Evolutionary conservation across 306 rosid genomes (phyloP).

Genomic region (Purshia tridentata): DNA sequence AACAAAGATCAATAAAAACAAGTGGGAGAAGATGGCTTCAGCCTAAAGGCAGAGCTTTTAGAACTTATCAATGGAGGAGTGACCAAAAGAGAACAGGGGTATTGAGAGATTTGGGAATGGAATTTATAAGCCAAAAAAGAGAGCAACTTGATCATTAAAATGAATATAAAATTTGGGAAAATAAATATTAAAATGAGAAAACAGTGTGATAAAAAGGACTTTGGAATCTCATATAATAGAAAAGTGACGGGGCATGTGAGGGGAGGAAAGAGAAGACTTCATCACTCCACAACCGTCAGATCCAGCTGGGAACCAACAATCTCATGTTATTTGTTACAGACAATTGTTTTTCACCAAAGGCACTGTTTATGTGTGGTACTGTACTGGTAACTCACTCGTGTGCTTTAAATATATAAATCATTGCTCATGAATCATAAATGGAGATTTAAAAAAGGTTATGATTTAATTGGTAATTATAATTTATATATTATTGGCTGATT

Average conservation of each 20-base stretch:
- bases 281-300: slow-evolving; percentile 38
- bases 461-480: no score
- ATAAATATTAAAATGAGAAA: neutral
- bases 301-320: slow-evolving; percentile 70
- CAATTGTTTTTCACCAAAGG: no score
- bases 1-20: neutral
- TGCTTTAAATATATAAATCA: no score
- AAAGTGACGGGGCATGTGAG: slow-evolving; percentile 35
- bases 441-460: no score
- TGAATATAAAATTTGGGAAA: neutral
- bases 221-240: slow-evolving; percentile 30
- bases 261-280: slow-evolving; percentile 22
- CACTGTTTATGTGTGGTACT: no score
- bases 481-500: no score
- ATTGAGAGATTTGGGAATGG: neutral
- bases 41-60: neutral
- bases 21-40: slow-evolving; percentile 24
- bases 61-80: neutral
- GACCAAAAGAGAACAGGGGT: slow-evolving; percentile 40
- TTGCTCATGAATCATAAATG: no score
- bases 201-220: neutral
- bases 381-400: neutral
- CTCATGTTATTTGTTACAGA: slow-evolving; percentile 3
- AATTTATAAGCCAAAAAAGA: slow-evolving; percentile 54
- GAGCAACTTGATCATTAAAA: slow-evolving; percentile 28